These are phyloP conservation scores for Penicillium daleae DNA, from an alignment of 495 filamentous ascomycete genomes.

Conservation along the genomic window DNA sequence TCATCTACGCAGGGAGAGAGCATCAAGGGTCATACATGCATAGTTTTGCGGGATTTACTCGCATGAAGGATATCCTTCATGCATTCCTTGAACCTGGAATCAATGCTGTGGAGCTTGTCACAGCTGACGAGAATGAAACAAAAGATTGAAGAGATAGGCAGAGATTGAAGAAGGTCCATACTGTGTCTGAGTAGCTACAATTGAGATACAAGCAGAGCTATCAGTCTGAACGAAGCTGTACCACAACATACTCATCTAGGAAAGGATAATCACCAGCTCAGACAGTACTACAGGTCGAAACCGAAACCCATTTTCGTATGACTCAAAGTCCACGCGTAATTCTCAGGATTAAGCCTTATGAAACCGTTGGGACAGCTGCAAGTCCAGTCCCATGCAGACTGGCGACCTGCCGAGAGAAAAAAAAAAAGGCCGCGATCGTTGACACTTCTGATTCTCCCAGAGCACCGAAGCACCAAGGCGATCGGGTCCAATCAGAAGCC, in stretches of 20 bases:
- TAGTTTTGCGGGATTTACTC: background rate
- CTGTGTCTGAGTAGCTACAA: too few relatives aligned
- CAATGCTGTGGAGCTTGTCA: background rate
- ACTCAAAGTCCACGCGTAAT: conserved; percentile 11
- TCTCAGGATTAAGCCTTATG: conserved; percentile 12
- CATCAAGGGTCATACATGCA: background rate
- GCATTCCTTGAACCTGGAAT: background rate
- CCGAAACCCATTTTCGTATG: background rate
- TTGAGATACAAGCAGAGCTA: too few relatives aligned
- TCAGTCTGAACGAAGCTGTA: too few relatives aligned
- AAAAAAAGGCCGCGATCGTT: background rate
- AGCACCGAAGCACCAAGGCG: conserved; percentile 4
- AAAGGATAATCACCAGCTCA: too few relatives aligned
- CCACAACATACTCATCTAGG: too few relatives aligned
- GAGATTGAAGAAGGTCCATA: too few relatives aligned
- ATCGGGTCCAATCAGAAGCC: conserved; percentile 10
- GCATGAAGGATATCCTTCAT: background rate
- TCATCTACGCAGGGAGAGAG: background rate
- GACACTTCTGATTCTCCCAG: conserved; percentile 1
- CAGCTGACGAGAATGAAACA: background rate
- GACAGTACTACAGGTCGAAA: background rate
- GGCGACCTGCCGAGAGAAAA: background rate
- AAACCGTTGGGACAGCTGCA: conserved; percentile 19
- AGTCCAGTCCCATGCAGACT: conserved; percentile 1
- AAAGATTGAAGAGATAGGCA: background rate